Evolutionary conservation across 2,329 filamentous ascomycete genomes (phyloP).

Genomic region (Xylariaceae sp.): DNA sequence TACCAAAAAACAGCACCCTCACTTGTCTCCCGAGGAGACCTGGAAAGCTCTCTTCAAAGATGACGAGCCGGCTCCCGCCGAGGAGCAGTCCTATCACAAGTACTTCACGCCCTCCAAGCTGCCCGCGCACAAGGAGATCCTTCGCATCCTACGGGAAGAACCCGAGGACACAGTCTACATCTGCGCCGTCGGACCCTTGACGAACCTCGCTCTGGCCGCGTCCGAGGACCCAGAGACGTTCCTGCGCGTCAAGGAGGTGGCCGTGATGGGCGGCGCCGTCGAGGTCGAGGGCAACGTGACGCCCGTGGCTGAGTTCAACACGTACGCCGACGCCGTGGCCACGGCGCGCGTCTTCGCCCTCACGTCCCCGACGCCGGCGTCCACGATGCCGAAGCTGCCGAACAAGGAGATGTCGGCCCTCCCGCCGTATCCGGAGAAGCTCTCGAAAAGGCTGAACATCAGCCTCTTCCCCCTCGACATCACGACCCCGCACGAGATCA

Average conservation of each 20-base stretch:
- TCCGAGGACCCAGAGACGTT: slow-evolving; percentile 86
- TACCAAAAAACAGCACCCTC: slow-evolving; percentile 51
- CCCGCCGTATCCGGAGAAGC: slow-evolving; percentile 55
- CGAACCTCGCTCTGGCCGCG: slow-evolving; percentile 87
- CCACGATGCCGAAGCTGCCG: slow-evolving; percentile 71
- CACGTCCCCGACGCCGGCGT: slow-evolving; percentile 65
- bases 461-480: slow-evolving; percentile 73
- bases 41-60: slow-evolving; percentile 65
- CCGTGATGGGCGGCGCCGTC: slow-evolving; percentile 92
- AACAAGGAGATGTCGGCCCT: slow-evolving; percentile 44
- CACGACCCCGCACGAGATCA: slow-evolving; percentile 64
- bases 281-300: slow-evolving; percentile 74
- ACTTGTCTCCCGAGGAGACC: slow-evolving; percentile 66
- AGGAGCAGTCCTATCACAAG: slow-evolving; percentile 43
- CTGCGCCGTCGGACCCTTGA: slow-evolving; percentile 82
- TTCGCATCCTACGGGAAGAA: slow-evolving; percentile 77
- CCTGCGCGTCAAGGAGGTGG: slow-evolving; percentile 79
- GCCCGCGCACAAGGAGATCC: slow-evolving; percentile 77
- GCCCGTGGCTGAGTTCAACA: slow-evolving; percentile 91
- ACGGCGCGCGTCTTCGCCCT: slow-evolving; percentile 72
- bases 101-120: slow-evolving; percentile 71
- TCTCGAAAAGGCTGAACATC: slow-evolving; percentile 60
- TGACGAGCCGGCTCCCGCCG: slow-evolving; percentile 25
- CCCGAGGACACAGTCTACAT: slow-evolving; percentile 83
- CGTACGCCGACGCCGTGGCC: slow-evolving; percentile 78